Base-by-base conservation (phyloP, 2,329 filamentous ascomycete species). In the Hysterium pulicare region DNA sequence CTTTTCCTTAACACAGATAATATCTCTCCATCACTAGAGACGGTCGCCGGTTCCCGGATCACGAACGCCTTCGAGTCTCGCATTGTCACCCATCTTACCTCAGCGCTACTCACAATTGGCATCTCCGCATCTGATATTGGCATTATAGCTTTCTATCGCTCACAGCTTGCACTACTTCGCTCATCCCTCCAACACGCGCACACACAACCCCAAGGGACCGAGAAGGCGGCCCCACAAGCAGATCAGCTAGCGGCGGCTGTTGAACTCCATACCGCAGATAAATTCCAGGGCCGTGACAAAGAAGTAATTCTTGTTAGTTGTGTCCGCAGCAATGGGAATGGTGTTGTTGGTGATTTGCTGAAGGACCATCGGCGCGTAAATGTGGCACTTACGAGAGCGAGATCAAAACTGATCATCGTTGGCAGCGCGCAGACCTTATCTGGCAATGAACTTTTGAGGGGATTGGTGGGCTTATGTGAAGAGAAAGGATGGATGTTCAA, bases 251-350 rank as follows among this genome's bases (percentile, higher is more conserved):
- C 46, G 8, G 48, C 57, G 5, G 55, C 48, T n/a, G 82, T 98
- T 1, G 93, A 98, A 68, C 90, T 97, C 78, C 90, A 98, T 67
- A 97, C 93, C 0, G 90, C 93, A 3, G 93, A 98, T 68, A 89
- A 91, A 33, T 98, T 95, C 67, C 93, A 98, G 64, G 93, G 93
- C 5, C 81, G 93, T 8, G 93, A 98, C 69, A 98, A 98, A 63
- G 90, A 95, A 59, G 84, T 95, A 2, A 80, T 97, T 1, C 81
- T 98, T 11, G 77, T 98, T 7, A 88, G 82, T 42, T 83, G 95
- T 22, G 93, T 97, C 11, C 81, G 93, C 22, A 91, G 83, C 62
- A 98, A 98, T 57, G 83, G 90, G 17, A 77, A 79, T 1, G 81
- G 83, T 48, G 81, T 78, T 38, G 90, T 98, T n/a, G 93, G 93